Evolutionary conservation across 345 rosid genomes (phyloP).

Genomic region (Arabidopsis arenosa): DNA sequence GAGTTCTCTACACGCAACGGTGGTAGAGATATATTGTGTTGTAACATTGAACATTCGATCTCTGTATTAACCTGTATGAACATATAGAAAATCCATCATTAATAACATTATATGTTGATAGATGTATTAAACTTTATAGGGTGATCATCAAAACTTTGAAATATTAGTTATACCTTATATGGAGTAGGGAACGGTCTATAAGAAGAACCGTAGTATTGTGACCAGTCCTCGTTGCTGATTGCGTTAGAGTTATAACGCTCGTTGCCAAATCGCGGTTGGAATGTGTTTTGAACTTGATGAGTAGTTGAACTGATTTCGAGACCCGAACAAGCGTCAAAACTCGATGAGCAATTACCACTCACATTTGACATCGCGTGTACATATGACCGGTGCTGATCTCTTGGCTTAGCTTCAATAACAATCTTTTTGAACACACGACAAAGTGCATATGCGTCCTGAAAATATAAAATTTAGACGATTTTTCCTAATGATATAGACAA

Average conservation of each 20-base stretch:
- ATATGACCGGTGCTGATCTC: conserved; percentile 45
- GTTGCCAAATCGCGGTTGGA: conserved; percentile 40
- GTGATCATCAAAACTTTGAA: background rate
- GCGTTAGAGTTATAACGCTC: conserved; percentile 38
- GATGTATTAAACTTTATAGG: background rate
- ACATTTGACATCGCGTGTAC: conserved; percentile 36
- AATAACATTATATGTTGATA: background rate
- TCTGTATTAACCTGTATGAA: conserved; percentile 46
- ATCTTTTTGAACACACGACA: conserved; percentile 49
- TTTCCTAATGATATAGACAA: background rate
- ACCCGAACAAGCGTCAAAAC: conserved; percentile 46
- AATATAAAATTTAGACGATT: background rate
- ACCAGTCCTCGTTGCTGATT: conserved; percentile 37
- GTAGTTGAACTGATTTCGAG: conserved; percentile 43
- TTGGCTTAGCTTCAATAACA: conserved; percentile 44
- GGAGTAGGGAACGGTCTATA: conserved; percentile 38
- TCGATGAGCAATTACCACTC: conserved; percentile 40
- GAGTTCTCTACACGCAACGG: conserved; percentile 69
- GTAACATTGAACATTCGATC: conserved; percentile 44
- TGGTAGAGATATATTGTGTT: conserved; percentile 51
- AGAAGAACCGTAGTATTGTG: conserved; percentile 37
- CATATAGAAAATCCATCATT: background rate
- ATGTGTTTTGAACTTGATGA: conserved; percentile 41
- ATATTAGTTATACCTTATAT: conserved; percentile 29
- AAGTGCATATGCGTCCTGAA: conserved; percentile 48